phyloP scores from a whole-genome alignment of 805 yeast genomes.

The Schizosaccharomyces osmophilus region DNA sequence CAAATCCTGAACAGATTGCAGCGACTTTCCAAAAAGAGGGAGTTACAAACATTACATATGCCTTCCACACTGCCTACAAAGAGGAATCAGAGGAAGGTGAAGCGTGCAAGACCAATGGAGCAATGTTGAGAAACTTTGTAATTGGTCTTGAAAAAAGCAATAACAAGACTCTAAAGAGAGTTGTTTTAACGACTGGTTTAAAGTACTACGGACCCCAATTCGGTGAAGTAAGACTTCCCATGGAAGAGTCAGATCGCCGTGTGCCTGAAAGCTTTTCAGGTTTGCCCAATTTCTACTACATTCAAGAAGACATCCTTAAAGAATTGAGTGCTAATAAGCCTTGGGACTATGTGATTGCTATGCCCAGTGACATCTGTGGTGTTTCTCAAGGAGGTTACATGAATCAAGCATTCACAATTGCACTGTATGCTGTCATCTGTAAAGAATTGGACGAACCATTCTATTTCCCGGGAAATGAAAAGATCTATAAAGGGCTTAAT shows the following conservation, averaged over 20 bases:
- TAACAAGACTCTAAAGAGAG: neutral
- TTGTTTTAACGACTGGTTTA: neutral
- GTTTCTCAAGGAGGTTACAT: neutral
- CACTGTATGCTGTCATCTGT: neutral
- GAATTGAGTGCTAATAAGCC: neutral
- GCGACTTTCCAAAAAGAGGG: neutral
- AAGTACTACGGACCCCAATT: neutral
- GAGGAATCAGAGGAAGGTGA: neutral
- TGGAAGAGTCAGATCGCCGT: neutral
- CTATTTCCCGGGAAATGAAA: neutral
- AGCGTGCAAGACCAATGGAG: neutral
- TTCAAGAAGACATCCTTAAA: neutral
- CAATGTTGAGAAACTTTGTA: neutral
- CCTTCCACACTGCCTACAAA: neutral
- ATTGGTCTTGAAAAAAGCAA: neutral
- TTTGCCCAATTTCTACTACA: neutral
- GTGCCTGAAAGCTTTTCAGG: neutral
- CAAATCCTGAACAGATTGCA: neutral
- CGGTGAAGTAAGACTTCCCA: neutral
- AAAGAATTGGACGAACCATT: neutral
- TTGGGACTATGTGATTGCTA: neutral
- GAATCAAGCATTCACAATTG: neutral
- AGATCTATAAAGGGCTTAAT: neutral
- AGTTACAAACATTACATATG: neutral
- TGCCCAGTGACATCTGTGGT: slow-evolving; percentile 1